phyloP scores from a whole-genome alignment of 2,329 filamentous ascomycete species.

The Penicillium sp. region DNA sequence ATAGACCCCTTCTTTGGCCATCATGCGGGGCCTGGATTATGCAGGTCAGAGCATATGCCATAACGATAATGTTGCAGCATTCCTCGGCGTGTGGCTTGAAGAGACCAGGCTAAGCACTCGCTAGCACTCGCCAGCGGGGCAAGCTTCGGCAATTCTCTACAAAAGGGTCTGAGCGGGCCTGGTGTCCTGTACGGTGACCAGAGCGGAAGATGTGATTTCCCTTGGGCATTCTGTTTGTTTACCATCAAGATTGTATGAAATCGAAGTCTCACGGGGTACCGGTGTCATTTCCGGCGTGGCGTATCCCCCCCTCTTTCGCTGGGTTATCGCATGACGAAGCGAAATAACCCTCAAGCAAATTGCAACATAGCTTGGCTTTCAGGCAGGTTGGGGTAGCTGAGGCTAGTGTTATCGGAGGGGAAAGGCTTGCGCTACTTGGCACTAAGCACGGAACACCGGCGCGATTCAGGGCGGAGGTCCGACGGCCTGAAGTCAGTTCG shows the following conservation, averaged over 20 bases:
- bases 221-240: not conserved
- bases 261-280: not conserved
- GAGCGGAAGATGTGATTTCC: not conserved
- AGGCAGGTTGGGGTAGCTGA: not conserved
- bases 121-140: conserved; percentile 6
- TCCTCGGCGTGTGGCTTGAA: conserved; percentile 5
- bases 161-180: not conserved
- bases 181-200: not conserved
- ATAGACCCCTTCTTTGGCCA: conserved; percentile 15
- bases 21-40: conserved; percentile 2
- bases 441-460: not conserved
- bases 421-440: conserved; percentile 1
- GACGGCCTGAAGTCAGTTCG: conserved; percentile 13
- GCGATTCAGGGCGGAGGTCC: conserved; percentile 20
- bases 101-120: conserved; percentile 8
- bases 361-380: not conserved
- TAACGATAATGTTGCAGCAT: not conserved
- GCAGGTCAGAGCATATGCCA: conserved; percentile 4
- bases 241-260: not conserved
- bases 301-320: not conserved
- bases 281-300: conserved; percentile 4
- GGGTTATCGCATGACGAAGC: not conserved
- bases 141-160: conserved; percentile 5
- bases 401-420: conserved; percentile 12
- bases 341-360: not conserved